These are phyloP conservation scores for Posidonia oceanica DNA, from an alignment of 116 monocot species.

Conservation along the genomic window DNA sequence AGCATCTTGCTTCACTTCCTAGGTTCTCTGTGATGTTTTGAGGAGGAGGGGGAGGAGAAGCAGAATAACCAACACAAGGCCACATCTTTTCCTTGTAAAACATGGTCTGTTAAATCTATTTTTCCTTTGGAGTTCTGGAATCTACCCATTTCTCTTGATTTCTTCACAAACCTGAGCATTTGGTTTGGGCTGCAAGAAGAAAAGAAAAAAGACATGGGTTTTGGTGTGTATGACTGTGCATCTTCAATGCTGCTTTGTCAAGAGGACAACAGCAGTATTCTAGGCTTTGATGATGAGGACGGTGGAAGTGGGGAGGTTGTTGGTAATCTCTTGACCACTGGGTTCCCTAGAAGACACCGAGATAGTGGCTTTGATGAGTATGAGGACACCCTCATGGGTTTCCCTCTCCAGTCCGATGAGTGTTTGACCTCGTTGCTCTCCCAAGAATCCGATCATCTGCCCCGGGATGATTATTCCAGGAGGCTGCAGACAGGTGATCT, in stretches of 20 bases:
- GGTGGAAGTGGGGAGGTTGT: slow-evolving; percentile 5
- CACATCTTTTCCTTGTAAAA: not conserved
- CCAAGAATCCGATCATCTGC: slow-evolving; percentile 39
- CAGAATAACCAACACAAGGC: not conserved
- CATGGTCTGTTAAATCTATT: not conserved
- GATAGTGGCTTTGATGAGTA: not conserved
- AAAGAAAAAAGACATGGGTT: not conserved
- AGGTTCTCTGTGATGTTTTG: not conserved
- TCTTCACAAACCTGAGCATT: not conserved
- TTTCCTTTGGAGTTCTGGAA: not conserved
- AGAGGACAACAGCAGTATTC: slow-evolving; percentile 63
- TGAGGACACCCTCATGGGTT: slow-evolving; percentile 4
- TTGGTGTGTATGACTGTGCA: slow-evolving; percentile 23
- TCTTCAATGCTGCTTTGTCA: slow-evolving; percentile 61
- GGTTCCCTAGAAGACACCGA: not conserved
- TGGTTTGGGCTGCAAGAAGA: not conserved
- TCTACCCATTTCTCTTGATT: not conserved
- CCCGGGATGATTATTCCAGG: slow-evolving; percentile 33
- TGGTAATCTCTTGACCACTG: not conserved
- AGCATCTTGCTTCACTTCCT: slow-evolving; percentile 9
- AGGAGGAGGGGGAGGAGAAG: slow-evolving; percentile 10
- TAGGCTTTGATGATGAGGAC: slow-evolving; percentile 45
- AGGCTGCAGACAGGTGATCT: slow-evolving; percentile 36
- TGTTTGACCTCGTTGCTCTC: slow-evolving; percentile 29
- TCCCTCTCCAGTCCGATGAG: slow-evolving; percentile 39